Evolutionary conservation across 768 basidiomycete species (phyloP).

Genomic region (Naematelia encephala): DNA sequence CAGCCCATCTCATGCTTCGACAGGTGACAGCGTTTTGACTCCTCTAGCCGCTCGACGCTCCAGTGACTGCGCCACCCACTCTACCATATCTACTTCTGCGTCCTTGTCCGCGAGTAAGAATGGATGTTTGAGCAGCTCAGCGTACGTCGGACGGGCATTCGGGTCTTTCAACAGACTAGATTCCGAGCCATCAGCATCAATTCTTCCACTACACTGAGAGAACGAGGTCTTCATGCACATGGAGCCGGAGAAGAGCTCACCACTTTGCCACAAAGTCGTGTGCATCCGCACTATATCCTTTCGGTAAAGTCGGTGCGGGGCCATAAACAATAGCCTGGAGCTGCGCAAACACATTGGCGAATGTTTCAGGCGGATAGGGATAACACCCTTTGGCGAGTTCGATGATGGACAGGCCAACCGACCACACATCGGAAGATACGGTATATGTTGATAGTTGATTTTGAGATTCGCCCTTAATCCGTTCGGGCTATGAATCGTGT

Average conservation of each 20-base stretch:
- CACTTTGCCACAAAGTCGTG: constrained; percentile 79
- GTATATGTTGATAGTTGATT: constrained; percentile 85
- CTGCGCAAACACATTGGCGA: constrained; percentile 94
- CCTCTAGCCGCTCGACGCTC: constrained; percentile 41
- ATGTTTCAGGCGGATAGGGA: constrained; percentile 96
- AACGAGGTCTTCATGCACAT: neutral
- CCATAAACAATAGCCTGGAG: constrained; percentile 94
- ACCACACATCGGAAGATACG: constrained; percentile 94
- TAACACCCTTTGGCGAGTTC: constrained; percentile 85
- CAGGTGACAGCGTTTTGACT: constrained; percentile 22
- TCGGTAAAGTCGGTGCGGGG: constrained; percentile 81
- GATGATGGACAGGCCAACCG: constrained; percentile 86
- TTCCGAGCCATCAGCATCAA: neutral
- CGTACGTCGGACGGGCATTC: constrained; percentile 72
- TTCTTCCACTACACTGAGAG: too few species aligned
- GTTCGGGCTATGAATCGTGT: constrained; percentile 63
- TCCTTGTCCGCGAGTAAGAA: constrained; percentile 65
- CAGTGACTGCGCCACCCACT: constrained; percentile 64
- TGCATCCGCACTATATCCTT: constrained; percentile 64
- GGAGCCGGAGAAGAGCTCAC: constrained; percentile 44
- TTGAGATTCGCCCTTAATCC: constrained; percentile 90
- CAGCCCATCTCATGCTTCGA: constrained; percentile 16
- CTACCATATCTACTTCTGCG: constrained; percentile 74
- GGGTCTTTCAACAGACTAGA: constrained; percentile 69
- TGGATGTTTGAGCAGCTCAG: constrained; percentile 74